A percentile compares a stretch with the other conserved stretches of the same genome.
These are phyloP conservation scores for Colletotrichum tropicale DNA, from an alignment of 2,329 filamentous ascomycete species.

Conservation along the genomic window DNA sequence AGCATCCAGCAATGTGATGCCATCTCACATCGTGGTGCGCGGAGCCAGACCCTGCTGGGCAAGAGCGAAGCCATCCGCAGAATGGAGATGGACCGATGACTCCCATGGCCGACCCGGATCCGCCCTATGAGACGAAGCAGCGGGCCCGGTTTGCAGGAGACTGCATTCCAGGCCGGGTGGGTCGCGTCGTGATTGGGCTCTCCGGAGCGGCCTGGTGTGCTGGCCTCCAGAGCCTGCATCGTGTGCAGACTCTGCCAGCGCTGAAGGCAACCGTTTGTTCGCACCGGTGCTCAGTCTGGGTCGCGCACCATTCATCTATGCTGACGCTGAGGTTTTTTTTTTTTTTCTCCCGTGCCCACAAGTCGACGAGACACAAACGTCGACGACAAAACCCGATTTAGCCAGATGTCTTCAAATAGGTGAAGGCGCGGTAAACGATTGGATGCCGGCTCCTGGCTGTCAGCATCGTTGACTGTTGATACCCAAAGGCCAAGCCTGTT, in stretches of 20 bases:
- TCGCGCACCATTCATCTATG: not conserved
- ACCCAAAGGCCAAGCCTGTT: conserved; percentile 21
- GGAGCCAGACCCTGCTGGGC: not conserved
- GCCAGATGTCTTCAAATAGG: not conserved
- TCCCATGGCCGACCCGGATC: conserved; percentile 24
- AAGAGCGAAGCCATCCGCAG: not conserved
- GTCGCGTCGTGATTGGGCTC: conserved; percentile 27
- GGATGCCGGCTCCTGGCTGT: not conserved
- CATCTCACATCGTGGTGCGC: conserved; percentile 8
- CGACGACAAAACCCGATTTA: not conserved
- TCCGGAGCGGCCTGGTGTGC: conserved; percentile 16
- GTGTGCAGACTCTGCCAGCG: conserved; percentile 5
- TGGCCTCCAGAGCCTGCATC: conserved; percentile 18
- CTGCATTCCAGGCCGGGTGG: conserved; percentile 26
- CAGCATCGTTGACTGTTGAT: conserved; percentile 11
- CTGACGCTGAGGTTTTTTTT: not conserved
- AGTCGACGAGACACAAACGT: not conserved
- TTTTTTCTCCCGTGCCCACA: not conserved
- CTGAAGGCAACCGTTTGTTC: not conserved
- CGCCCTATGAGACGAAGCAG: conserved; percentile 26
- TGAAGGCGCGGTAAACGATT: conserved; percentile 5
- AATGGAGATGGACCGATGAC: conserved; percentile 22
- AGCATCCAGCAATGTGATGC: conserved; percentile 13
- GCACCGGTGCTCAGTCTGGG: not conserved
- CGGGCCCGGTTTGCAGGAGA: conserved; percentile 26